These are phyloP conservation scores for Beauveria australis DNA, from an alignment of 2,329 filamentous ascomycete species.

Conservation along the genomic window DNA sequence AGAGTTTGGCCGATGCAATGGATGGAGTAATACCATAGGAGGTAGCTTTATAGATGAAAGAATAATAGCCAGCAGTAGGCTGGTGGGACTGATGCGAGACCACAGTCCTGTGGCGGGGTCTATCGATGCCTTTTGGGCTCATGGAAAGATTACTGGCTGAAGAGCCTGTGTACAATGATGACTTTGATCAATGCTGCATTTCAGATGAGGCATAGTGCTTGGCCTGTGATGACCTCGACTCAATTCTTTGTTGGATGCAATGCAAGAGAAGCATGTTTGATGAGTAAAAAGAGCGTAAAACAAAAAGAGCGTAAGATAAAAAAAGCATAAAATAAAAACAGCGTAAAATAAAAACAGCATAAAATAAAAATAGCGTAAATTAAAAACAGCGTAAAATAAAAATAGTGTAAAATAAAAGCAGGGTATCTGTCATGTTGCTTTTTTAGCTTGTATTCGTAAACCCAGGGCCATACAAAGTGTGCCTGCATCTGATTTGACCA, in stretches of 20 bases:
- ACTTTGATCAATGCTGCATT: constrained; percentile 32
- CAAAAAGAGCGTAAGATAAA: no score
- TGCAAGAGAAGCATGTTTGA: no score
- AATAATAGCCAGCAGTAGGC: constrained; percentile 10
- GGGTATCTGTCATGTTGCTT: background rate
- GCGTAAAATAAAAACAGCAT: no score
- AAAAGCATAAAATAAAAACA: no score
- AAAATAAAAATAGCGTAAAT: no score
- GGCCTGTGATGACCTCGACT: constrained; percentile 21
- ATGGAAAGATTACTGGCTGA: constrained; percentile 19
- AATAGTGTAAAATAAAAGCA: no score
- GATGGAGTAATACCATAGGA: constrained; percentile 11
- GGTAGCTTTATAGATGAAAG: constrained; percentile 11
- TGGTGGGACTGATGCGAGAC: constrained; percentile 1
- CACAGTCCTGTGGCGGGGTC: background rate
- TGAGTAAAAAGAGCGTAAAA: no score
- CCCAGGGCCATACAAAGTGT: no score
- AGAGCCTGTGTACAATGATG: constrained; percentile 34
- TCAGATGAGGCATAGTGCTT: constrained; percentile 20
- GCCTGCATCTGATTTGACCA: no score
- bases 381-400: no score
- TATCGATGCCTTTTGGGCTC: background rate
- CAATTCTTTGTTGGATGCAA: background rate
- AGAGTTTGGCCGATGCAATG: background rate
- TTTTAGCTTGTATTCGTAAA: background rate